A percentile compares a stretch with the other conserved stretches of the same genome.
These are phyloP conservation scores for Triadica sebifera DNA, from an alignment of 345 rosid genomes.

Conservation along the genomic window DNA sequence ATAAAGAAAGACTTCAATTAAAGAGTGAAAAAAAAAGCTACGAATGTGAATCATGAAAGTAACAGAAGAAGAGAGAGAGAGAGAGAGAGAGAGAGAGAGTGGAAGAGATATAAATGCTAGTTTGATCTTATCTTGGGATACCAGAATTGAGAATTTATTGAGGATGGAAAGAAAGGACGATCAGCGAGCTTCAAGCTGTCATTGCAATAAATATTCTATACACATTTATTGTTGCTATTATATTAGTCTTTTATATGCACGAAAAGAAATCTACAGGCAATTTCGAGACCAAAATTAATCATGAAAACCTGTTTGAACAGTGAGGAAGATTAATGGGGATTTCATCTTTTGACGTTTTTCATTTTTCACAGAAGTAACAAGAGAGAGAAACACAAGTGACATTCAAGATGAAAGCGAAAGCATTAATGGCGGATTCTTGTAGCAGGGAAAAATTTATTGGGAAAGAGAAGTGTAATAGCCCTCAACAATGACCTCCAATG, in stretches of 20 bases:
- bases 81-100: background rate
- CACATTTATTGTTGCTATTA: background rate
- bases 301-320: conserved; percentile 19
- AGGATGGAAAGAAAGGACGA: conserved; percentile 34
- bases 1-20: no score
- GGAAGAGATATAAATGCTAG: conserved; percentile 25
- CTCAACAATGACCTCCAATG: conserved; percentile 35
- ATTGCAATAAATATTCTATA: conserved; percentile 31
- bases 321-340: conserved; percentile 23
- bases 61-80: background rate
- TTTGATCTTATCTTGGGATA: conserved; percentile 38
- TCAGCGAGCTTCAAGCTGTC: conserved; percentile 69
- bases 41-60: no score
- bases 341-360: conserved; percentile 16
- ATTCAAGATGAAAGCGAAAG: conserved; percentile 28
- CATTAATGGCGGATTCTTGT: conserved; percentile 53
- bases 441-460: conserved; percentile 20
- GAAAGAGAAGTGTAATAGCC: conserved; percentile 32
- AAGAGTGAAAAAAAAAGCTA: no score
- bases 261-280: conserved; percentile 12
- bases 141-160: conserved; percentile 26
- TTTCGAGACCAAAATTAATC: background rate
- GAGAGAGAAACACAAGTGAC: no score
- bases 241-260: background rate
- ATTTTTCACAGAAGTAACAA: conserved; percentile 12